These are phyloP conservation scores for Gossypium lobatum DNA, from an alignment of 441 rosid species.

Conservation along the genomic window DNA sequence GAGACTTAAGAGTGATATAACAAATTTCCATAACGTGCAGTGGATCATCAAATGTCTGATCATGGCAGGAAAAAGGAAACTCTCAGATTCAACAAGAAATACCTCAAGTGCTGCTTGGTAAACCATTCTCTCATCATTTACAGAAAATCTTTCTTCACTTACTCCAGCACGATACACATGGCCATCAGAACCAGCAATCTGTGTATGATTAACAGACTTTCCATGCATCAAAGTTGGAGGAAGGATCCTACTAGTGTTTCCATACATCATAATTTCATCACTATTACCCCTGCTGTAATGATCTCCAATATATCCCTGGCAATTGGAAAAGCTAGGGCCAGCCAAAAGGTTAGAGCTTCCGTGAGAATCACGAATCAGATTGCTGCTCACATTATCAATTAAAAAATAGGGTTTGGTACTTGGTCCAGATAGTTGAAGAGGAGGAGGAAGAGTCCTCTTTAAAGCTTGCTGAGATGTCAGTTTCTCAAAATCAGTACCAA, in stretches of 20 bases:
- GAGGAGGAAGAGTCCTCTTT: constrained; percentile 61
- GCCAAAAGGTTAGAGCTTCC: constrained; percentile 32
- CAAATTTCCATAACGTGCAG: neutral
- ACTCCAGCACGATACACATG: constrained; percentile 32
- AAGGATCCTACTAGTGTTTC: constrained; percentile 50
- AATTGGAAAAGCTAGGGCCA: constrained; percentile 35
- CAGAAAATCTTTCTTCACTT: constrained; percentile 54
- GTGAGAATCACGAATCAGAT: constrained; percentile 28
- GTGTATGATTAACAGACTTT: constrained; percentile 33
- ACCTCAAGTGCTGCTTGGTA: constrained; percentile 94
- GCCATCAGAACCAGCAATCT: constrained; percentile 46
- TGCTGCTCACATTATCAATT: constrained; percentile 26
- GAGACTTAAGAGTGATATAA: neutral
- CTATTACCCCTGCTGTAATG: constrained; percentile 28
- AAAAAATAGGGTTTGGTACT: constrained; percentile 20
- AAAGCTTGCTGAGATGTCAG: constrained; percentile 60
- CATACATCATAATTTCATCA: constrained; percentile 44
- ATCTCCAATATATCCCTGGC: constrained; percentile 43
- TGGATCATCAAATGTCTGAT: neutral
- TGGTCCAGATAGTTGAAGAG: constrained; percentile 30
- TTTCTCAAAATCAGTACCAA: constrained; percentile 45
- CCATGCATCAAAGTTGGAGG: constrained; percentile 59
- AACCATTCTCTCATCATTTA: constrained; percentile 67
- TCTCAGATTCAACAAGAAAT: constrained; percentile 15
- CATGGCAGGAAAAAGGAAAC: neutral